A percentile compares a stretch with the other conserved stretches of the same genome.
Conservation (phyloP, 208 protist species). For the Leishmania gerbilli region DNA sequence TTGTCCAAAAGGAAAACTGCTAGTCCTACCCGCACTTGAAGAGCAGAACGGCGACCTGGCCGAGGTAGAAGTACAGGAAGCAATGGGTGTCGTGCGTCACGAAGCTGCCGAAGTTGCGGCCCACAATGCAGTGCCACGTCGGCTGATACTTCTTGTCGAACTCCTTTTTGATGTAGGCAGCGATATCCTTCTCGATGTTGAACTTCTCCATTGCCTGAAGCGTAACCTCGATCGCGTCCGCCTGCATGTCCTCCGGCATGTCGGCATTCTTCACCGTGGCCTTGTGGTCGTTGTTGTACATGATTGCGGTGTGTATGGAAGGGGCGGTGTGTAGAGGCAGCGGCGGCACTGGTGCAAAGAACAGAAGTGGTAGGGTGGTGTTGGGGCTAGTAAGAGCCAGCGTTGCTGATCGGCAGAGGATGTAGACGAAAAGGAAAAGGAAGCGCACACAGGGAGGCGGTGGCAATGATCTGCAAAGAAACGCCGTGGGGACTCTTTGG, state of each 20-base stretch:
- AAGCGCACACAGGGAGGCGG: not conserved
- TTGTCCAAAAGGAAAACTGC: not conserved
- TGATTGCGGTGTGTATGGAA: conserved; percentile 2
- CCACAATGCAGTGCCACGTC: conserved; percentile 99
- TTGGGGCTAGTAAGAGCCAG: too few species aligned
- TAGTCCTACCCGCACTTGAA: conserved; percentile 91
- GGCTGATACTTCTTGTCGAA: conserved; percentile 99
- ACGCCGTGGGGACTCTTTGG: not conserved
- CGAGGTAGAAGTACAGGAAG: conserved; percentile 99
- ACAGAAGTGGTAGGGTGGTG: not conserved
- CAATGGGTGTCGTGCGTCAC: conserved; percentile 99
- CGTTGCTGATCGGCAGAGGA: not conserved
- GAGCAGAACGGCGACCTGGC: conserved; percentile 99
- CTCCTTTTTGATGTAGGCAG: conserved; percentile 99
- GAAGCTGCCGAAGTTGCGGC: conserved; percentile 99
- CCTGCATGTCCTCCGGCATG: conserved; percentile 97
- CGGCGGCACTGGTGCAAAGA: not conserved
- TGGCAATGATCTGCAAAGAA: not conserved
- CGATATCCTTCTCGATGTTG: conserved; percentile 99
- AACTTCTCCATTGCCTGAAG: conserved; percentile 98
- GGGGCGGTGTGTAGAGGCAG: not conserved
- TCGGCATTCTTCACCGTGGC: conserved; percentile 95
- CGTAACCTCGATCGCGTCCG: conserved; percentile 98
- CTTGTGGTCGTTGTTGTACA: conserved; percentile 79
- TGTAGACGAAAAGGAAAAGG: not conserved